Base-by-base conservation (phyloP, 495 filamentous ascomycete species). In the Aspergillus funiculosus region DNA sequence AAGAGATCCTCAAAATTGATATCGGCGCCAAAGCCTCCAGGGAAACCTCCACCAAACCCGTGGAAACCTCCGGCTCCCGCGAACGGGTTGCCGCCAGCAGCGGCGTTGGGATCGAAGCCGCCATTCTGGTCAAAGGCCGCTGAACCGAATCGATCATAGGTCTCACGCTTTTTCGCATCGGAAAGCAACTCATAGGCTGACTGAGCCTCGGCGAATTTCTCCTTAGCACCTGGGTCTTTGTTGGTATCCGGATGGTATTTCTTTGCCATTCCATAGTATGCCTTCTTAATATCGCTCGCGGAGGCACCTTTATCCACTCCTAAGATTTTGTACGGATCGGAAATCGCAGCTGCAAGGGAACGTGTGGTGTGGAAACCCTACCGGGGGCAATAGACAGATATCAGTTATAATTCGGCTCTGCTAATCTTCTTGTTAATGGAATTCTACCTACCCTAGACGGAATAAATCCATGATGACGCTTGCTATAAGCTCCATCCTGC, bases 241-340 rank as follows among this genome's bases (percentile, higher is more conserved):
- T 95, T 97, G 27, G 92, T 95, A 64, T 98, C 92, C 6, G 92
- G 92, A 57, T 98, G 92, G 61, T 81, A 98, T 60, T 96, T 97
- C 68, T 97, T 97, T n/a, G 92, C 92, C 49, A 95, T 71, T 41
- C 88, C 83, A 63, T 98, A 98, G 72, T 98, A 98, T 2, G 92
- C 91, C 66, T 96, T 97, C 60, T 98, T 98, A 57, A 98, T 95
- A 5, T 96, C 94, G 43, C 80, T 60, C 4, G 86, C 65, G n/a
- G 87, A 83, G 10, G 92, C 87, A 29, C 62, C 72, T 61, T 87
- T 91, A 46, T 73, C 71, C 10, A 98, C 83, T n/a, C 91, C 92
- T 26, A 98, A 81, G 22, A 82, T 69, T 42, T 77, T 78, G 62
- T 98, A 98, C 6, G 92, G 92, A 57, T 98, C 82, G 56, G 85